These are phyloP conservation scores for Ceratobasidium theobromae DNA, from an alignment of 1,284 basidiomycete species.

Conservation along the genomic window DNA sequence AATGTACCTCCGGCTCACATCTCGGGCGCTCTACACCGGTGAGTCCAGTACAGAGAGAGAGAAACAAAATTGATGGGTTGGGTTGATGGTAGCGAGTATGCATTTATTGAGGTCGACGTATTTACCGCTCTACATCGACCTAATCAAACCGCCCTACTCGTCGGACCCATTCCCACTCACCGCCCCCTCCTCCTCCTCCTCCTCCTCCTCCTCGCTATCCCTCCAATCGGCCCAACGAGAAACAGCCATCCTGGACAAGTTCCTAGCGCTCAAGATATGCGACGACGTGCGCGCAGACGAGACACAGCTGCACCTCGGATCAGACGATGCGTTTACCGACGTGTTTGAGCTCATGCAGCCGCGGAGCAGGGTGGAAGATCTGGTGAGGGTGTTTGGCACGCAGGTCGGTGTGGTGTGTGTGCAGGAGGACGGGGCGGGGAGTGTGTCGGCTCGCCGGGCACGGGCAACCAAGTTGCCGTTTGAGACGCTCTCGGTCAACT, in stretches of 20 bases:
- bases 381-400: slow-evolving; percentile 61
- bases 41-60: no score
- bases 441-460: slow-evolving; percentile 26
- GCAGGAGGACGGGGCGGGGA: slow-evolving; percentile 33
- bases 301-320: slow-evolving; percentile 66
- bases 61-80: neutral
- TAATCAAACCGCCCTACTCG: slow-evolving; percentile 64
- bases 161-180: slow-evolving; percentile 70
- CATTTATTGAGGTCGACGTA: slow-evolving; percentile 73
- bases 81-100: slow-evolving; percentile 60
- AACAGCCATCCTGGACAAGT: slow-evolving; percentile 69
- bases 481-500: slow-evolving; percentile 54
- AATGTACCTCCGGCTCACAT: slow-evolving; percentile 62
- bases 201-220: slow-evolving; percentile 24
- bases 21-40: slow-evolving; percentile 65
- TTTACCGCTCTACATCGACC: slow-evolving; percentile 60
- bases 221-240: slow-evolving; percentile 50
- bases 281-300: slow-evolving; percentile 74
- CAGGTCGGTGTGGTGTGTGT: slow-evolving; percentile 55
- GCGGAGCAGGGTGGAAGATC: slow-evolving; percentile 67
- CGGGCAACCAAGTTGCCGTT: slow-evolving; percentile 50
- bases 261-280: slow-evolving; percentile 72
- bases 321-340: slow-evolving; percentile 70
- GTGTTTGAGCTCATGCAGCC: slow-evolving; percentile 67
- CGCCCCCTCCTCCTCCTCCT: slow-evolving; percentile 22